Evolutionary conservation across 305 asterid genomes (phyloP).

Genomic region (Fraxinus ornus): DNA sequence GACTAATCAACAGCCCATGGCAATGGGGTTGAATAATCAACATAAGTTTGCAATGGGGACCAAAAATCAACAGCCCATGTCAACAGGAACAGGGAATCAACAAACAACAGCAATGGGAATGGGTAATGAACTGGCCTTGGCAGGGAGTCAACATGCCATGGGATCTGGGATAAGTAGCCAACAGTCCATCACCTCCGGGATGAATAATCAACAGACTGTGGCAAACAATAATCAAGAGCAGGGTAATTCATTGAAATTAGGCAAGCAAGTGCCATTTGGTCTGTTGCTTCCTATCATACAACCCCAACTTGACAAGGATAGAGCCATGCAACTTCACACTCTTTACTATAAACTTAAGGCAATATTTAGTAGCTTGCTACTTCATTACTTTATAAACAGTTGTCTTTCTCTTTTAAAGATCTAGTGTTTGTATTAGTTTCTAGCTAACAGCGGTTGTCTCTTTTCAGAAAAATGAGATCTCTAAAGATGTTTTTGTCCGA

Average conservation of each 20-base stretch:
- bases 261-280: conserved; percentile 80
- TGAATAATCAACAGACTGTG: conserved; percentile 46
- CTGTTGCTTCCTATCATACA: conserved; percentile 81
- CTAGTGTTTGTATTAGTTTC: conserved; percentile 9
- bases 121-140: conserved; percentile 41
- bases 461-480: conserved; percentile 81
- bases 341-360: conserved; percentile 75
- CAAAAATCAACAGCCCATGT: conserved; percentile 39
- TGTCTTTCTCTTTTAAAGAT: conserved; percentile 7
- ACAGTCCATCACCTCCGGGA: conserved; percentile 42
- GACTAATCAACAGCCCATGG: conserved; percentile 37
- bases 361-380: conserved; percentile 27
- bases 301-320: conserved; percentile 88
- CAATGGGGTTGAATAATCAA: conserved; percentile 32
- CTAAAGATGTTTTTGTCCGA: conserved; percentile 77
- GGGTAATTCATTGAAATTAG: conserved; percentile 43
- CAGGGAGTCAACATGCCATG: conserved; percentile 39
- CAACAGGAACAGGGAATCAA: conserved; percentile 36
- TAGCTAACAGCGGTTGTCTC: conserved; percentile 21
- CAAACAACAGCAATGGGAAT: conserved; percentile 32
- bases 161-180: conserved; percentile 45
- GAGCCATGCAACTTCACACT: conserved; percentile 80
- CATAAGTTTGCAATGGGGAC: conserved; percentile 26
- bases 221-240: conserved; percentile 41
- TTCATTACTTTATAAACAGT: conserved; percentile 3